Percentiles rank a stretch among this genome's conserved stretches.
Conservation (phyloP, 2,329 filamentous ascomycete genomes). For the Chrysoporthe deuterocubensis region DNA sequence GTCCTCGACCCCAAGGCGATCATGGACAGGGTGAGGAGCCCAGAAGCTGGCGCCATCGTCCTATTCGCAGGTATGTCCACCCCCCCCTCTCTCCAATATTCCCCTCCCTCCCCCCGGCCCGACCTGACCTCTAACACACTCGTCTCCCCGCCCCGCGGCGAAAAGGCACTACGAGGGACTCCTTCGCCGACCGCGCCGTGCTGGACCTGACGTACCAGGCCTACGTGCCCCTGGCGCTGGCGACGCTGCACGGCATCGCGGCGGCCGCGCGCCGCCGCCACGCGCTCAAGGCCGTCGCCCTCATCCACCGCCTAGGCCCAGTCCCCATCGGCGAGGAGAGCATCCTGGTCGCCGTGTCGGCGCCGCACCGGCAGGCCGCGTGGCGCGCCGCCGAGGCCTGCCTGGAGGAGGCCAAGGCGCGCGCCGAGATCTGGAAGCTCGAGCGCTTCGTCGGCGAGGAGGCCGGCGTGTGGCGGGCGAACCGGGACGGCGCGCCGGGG, state of each 20-base stretch:
- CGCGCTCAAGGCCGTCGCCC: constrained; percentile 71
- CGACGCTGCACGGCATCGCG: constrained; percentile 69
- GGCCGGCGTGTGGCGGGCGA: constrained; percentile 80
- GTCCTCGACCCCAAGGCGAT: constrained; percentile 60
- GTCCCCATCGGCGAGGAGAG: constrained; percentile 94
- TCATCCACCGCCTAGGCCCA: constrained; percentile 81
- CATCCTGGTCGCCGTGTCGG: constrained; percentile 84
- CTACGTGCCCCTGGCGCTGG: constrained; percentile 72
- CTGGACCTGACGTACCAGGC: constrained; percentile 76
- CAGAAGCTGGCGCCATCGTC: constrained; percentile 75
- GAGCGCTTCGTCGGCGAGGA: constrained; percentile 81
- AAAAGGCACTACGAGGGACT: constrained; percentile 73
- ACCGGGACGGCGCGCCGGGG: constrained; percentile 72
- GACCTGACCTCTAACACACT: not conserved
- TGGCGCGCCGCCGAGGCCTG: constrained; percentile 91
- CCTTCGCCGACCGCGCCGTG: constrained; percentile 72
- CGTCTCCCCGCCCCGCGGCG: not conserved
- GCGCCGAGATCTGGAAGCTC: constrained; percentile 93
- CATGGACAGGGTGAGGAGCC: constrained; percentile 71
- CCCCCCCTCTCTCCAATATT: no score
- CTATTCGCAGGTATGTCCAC: constrained; percentile 71
- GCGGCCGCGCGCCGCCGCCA: constrained; percentile 56
- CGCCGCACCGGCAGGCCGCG: constrained; percentile 80
- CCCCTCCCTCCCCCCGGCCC: no score
- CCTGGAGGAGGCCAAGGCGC: constrained; percentile 81